Percentiles rank a stretch among this genome's conserved stretches.
These are phyloP conservation scores for Cladosporium sp. DNA, from an alignment of 2,329 filamentous ascomycete species.

Conservation along the genomic window DNA sequence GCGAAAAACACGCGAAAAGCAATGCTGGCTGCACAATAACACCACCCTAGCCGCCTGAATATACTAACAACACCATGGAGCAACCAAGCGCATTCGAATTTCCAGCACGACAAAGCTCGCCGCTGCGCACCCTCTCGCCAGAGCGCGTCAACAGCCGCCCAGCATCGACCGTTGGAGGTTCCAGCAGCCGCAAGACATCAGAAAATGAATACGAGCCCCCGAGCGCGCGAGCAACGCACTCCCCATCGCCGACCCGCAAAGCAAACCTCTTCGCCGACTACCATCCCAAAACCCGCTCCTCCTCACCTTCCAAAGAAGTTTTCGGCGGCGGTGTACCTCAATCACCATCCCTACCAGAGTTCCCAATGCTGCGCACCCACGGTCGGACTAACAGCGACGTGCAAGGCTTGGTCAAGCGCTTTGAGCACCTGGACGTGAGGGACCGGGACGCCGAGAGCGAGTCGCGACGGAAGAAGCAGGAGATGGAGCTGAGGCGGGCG, in stretches of 20 bases:
- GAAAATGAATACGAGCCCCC: conserved; percentile 20
- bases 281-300: conserved; percentile 16
- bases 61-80: conserved; percentile 27
- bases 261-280: conserved; percentile 30
- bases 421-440: conserved; percentile 61
- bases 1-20: neutral
- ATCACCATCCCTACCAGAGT: conserved; percentile 31
- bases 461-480: conserved; percentile 41
- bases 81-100: conserved; percentile 45
- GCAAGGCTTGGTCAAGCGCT: conserved; percentile 61
- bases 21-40: conserved; percentile 9
- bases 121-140: conserved; percentile 59
- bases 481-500: conserved; percentile 41
- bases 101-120: conserved; percentile 47
- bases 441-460: conserved; percentile 39
- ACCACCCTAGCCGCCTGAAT: neutral
- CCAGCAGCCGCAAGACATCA: conserved; percentile 35
- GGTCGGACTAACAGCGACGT: conserved; percentile 57
- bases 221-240: conserved; percentile 17
- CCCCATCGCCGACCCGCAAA: conserved; percentile 32
- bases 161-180: conserved; percentile 36
- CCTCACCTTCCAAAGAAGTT: conserved; percentile 15
- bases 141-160: conserved; percentile 56
- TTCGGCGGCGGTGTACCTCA: conserved; percentile 21
- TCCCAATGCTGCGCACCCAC: conserved; percentile 30